Conservation (phyloP, 805 yeast genomes). For the Cyberlindnera bimundalis region DNA sequence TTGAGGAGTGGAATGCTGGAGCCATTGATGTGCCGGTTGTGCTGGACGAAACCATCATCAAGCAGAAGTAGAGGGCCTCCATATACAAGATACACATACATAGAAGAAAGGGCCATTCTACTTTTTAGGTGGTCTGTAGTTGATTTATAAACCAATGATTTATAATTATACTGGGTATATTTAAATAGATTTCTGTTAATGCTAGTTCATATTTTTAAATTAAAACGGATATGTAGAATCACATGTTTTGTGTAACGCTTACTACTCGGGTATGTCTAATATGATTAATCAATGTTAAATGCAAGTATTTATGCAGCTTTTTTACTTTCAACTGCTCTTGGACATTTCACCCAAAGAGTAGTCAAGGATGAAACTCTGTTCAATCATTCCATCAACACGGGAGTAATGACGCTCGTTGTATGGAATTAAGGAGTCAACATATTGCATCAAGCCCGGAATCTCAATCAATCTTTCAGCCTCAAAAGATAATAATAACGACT, state of each 20-base stretch:
- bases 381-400: conserved; percentile 75
- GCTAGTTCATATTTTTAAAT: too few relatives aligned
- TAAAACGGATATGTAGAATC: not conserved
- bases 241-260: not conserved
- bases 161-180: too few relatives aligned
- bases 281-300: too few relatives aligned
- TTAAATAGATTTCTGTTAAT: too few relatives aligned
- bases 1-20: conserved; percentile 69
- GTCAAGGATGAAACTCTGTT: conserved; percentile 82
- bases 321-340: conserved; percentile 22
- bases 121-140: too few relatives aligned
- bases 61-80: conserved; percentile 1
- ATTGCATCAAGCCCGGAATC: conserved; percentile 62
- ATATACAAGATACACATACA: not conserved
- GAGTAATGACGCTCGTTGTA: conserved; percentile 83
- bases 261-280: too few relatives aligned
- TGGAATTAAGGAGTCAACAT: conserved; percentile 77
- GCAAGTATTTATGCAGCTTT: too few relatives aligned
- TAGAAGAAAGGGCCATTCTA: not conserved
- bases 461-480: conserved; percentile 54
- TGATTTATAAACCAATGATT: too few relatives aligned
- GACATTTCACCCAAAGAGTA: conserved; percentile 80
- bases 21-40: conserved; percentile 49
- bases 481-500: conserved; percentile 56
- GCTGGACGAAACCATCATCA: conserved; percentile 37